Evolutionary conservation across 1,139 yeast genomes (phyloP), one percentile per base, ranked within the genome.

Genomic region (Magnusiomyces sp.): DNA sequence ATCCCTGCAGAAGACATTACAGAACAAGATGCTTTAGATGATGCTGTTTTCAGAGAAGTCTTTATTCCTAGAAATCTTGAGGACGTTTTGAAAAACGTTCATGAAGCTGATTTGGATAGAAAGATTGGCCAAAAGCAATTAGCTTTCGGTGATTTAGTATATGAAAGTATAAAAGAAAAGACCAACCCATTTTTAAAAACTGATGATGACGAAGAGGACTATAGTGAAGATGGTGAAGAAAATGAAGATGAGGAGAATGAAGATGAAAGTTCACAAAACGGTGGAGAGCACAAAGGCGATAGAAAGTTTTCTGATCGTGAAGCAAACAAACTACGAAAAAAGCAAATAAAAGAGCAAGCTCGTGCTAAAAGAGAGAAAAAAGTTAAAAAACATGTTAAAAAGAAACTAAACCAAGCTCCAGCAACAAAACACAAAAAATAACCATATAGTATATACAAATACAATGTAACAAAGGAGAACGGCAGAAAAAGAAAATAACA

Each of bases 301-400:
- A 90, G 87, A 66, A 81, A 82, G 62, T 74, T 75, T 63, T 94
- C 86, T 60, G 95, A 90, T 62, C 84, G 89, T 62, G 96, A 88
- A 23, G 81, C 73, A 0, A 92, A 90, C 66, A 87, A 83, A 62
- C 82, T 79, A 46, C 76, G 97, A 50, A 94, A 94, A 67, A 83
- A 83, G 60, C 84, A 83, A 23, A 83, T 88, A 19, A 92, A 88
- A 64, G 84, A 81, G 40, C 88, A 81, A 14, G 86, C 88, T 55
- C 84, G 83, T 60, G 97, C 90, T 59, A 89, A 86, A 70, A 76
- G 98, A 53, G 83, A 88, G 63, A 81, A 81, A 4, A 94, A 94
- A 66, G 83, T 92, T 82, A 92, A 92, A 67, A 94, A 94, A 67
- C 88, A 86, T 66, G 69, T 88, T 40, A 92, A 92, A 71, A 92